Conservation (phyloP, 2,329 filamentous ascomycete genomes). For the Penicillium palitans region DNA sequence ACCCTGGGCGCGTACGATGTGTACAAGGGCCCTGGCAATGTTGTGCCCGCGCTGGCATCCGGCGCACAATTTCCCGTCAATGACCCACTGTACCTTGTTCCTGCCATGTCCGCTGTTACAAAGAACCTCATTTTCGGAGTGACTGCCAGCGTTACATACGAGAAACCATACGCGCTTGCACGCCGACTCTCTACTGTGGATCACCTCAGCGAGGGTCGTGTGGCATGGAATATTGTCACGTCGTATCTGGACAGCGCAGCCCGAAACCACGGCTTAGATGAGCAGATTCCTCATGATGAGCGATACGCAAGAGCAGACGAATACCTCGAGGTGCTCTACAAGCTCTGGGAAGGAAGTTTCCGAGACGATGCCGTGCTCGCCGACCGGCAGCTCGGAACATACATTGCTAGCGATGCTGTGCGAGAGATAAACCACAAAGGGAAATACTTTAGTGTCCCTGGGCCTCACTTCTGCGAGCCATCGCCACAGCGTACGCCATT, state of each 20-base stretch:
- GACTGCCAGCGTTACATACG: slow-evolving; percentile 54
- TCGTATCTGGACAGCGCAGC: slow-evolving; percentile 47
- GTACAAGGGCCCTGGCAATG: slow-evolving; percentile 40
- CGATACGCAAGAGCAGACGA: slow-evolving; percentile 49
- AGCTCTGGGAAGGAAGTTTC: slow-evolving; percentile 55
- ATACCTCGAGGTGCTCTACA: slow-evolving; percentile 44
- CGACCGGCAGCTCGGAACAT: slow-evolving; percentile 8
- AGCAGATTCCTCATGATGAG: slow-evolving; percentile 48
- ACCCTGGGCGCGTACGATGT: slow-evolving; percentile 47
- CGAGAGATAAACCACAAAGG: slow-evolving; percentile 34
- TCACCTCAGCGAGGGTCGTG: slow-evolving; percentile 50
- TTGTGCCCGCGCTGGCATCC: slow-evolving; percentile 24
- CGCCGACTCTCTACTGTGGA: slow-evolving; percentile 54
- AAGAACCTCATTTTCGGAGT: slow-evolving; percentile 50
- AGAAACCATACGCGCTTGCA: slow-evolving; percentile 54
- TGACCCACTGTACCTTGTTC: slow-evolving; percentile 39
- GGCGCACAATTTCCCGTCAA: slow-evolving; percentile 43
- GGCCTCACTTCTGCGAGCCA: slow-evolving; percentile 42
- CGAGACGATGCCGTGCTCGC: slow-evolving; percentile 36
- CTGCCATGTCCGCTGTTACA: slow-evolving; percentile 48
- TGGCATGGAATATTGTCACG: slow-evolving; percentile 54
- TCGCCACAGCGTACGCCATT: slow-evolving; percentile 46
- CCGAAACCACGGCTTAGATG: slow-evolving; percentile 41
- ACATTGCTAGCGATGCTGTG: slow-evolving; percentile 21
- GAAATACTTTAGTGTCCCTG: slow-evolving; percentile 31